Percentiles rank a stretch among this genome's conserved stretches.
phyloP scores from a whole-genome alignment of 345 rosid species.

The Eucalyptus decipiens region DNA sequence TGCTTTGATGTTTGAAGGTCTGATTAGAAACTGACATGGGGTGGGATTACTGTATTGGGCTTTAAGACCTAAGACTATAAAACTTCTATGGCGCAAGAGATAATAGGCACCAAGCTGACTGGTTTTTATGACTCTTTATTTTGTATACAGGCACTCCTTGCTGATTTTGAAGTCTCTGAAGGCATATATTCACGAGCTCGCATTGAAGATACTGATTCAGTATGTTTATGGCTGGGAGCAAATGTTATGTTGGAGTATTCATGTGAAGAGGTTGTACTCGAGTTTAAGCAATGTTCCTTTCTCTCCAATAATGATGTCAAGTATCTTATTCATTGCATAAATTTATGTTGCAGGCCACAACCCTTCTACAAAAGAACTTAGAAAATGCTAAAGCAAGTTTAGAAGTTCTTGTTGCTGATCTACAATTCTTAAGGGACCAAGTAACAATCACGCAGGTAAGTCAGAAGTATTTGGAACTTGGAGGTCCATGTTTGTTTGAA shows the following conservation, averaged over 20 bases:
- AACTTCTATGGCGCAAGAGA: background rate
- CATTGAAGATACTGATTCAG: slow-evolving; percentile 66
- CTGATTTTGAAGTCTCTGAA: slow-evolving; percentile 97
- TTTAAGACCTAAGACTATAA: background rate
- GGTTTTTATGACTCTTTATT: background rate
- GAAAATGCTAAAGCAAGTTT: background rate
- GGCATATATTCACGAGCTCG: slow-evolving; percentile 43
- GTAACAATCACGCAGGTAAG: slow-evolving; percentile 12
- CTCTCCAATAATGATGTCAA: background rate
- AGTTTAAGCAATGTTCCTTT: background rate
- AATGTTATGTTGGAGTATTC: slow-evolving; percentile 99
- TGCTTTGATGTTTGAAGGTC: background rate
- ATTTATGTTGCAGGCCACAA: slow-evolving; percentile 47
- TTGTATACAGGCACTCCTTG: slow-evolving; percentile 47
- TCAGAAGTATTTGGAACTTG: background rate
- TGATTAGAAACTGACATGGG: background rate
- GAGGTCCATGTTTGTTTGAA: background rate
- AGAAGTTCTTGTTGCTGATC: slow-evolving; percentile 65
- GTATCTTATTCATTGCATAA: background rate
- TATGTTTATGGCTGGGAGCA: slow-evolving; percentile 98
- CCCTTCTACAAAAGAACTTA: slow-evolving; percentile 53
- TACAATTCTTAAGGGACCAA: background rate
- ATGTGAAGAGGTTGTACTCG: slow-evolving; percentile 55
- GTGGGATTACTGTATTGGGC: background rate
- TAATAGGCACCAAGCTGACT: background rate